Evolutionary conservation across 306 rosid species (phyloP), one percentile per base, ranked within the genome.

Genomic region (Begonia masoniana): DNA sequence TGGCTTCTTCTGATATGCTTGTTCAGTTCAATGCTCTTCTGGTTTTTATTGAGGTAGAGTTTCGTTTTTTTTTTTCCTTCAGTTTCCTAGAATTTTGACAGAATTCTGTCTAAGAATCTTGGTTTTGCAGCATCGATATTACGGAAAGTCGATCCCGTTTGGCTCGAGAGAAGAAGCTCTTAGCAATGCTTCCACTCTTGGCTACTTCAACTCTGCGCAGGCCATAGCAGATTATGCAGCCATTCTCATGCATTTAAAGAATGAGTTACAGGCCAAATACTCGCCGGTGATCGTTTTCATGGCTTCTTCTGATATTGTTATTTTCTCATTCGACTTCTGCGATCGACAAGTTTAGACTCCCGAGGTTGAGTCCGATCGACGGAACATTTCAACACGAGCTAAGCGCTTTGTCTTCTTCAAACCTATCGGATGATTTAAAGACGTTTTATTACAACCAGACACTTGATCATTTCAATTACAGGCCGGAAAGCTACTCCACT

Each of bases 141-240:
- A 83, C 67, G 94, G 96, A 14, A 43, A 78, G 52, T 87, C 96
- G 15, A 14, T 83, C 15, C 87, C 96, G 48, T 83, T 81, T 59
- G 75, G 78, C 48, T 78, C 96, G 2, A 74, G 78, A 51, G 67
- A 78, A 56, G 87, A 76, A 57, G 94, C 87, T n/a, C 39, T 74
- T 4, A 66, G 61, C 26, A 83, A 83, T 58, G 77, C 81, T 55
- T 74, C 65, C 52, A 78, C 78, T 24, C 53, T 66, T 13, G 96
- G 85, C 0, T 87, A 81, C 70, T 83, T 87, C 65, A 87, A 74
- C 69, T 83, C 96, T 12, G 89, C 87, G 14, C 94, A 83, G 52
- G 96, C 89, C 0, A 15, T 87, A 51, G 92, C 85, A 53, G 91
- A 87, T 64, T 87, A 87, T 67, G 94, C 87, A 15, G 63, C 31